Conservation (phyloP, 1,139 yeast species). For the Zygosaccharomyces sapae region DNA sequence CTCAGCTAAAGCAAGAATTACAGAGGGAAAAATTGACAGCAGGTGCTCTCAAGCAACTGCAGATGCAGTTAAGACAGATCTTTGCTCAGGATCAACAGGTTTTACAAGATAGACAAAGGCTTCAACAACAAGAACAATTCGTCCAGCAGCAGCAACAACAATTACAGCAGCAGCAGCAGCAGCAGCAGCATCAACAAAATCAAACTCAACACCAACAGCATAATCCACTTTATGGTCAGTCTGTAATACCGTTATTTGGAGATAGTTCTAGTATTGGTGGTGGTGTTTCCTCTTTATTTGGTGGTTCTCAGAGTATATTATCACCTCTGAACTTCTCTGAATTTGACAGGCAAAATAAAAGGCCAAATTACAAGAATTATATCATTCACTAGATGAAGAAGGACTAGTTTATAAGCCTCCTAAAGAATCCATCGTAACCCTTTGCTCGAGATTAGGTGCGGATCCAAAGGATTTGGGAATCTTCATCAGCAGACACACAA, state of each 20-base stretch:
- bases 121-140: constrained; percentile 22
- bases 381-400: constrained; percentile 24
- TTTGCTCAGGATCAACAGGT: constrained; percentile 36
- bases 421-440: constrained; percentile 30
- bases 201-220: no score
- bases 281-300: constrained; percentile 26
- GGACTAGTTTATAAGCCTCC: constrained; percentile 28
- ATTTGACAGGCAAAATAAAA: constrained; percentile 22
- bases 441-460: constrained; percentile 25
- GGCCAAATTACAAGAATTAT: constrained; percentile 24
- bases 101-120: constrained; percentile 26
- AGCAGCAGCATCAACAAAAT: no score
- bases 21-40: constrained; percentile 39
- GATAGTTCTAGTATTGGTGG: constrained; percentile 10
- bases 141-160: constrained; percentile 23
- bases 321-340: constrained; percentile 20
- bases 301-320: constrained; percentile 14
- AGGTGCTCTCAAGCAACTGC: constrained; percentile 40
- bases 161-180: constrained; percentile 17
- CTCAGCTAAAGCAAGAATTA: constrained; percentile 36
- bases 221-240: constrained; percentile 7
- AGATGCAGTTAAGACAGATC: constrained; percentile 40
- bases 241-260: constrained; percentile 25
- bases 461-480: constrained; percentile 3
- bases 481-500: constrained; percentile 7